Base-by-base conservation (phyloP, 1,284 basidiomycete genomes). In the Rhodotorula sp. region DNA sequence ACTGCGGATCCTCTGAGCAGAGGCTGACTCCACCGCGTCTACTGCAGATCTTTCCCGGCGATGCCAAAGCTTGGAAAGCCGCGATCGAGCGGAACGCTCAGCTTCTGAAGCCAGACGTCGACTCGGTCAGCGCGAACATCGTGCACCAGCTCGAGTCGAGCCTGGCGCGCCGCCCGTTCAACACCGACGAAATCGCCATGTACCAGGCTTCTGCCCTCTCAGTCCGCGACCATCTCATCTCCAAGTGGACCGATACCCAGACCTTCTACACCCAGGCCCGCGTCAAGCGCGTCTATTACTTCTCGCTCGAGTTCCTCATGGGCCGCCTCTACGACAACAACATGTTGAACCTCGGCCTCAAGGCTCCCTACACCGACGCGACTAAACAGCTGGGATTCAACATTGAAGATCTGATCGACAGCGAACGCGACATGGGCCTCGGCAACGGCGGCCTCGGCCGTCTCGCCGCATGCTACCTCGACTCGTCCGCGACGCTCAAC, bases 361-460 rank as follows among this genome's bases (percentile, higher is more conserved):
- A 93, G 81, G 85, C 88, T 66, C 82, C 89, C 73, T 95, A 91
- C 83, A 83, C 83, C 34, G 83, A 89, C 10, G 88, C 90, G 18
- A 81, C 91, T 61, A 80, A 87, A 51, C 85, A 88, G 75, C 90
- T 97, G 71, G 93, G 93, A 3, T 94, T 93, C 84, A 69, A 70
- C 57, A 81, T 84, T 58, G 78, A 79, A 64, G 78, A 79, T 60
- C 54, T 79, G 48, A 81, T 80, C 16, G 90, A 89, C 66, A 85
- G 90, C 79, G 93, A 97, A 81, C 88, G 93, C 68, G 93, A 96
- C 80, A 92, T 93, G 3, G 93, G 87, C 23, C 86, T 96, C 26
- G 93, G 93, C 16, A 95, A 96, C 68, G 84, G 84, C 71, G 84
- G 93, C 76, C 86, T 97, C 20, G 68, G 57, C 15, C 48, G 48